Conservation (phyloP, 2,329 filamentous ascomycete species). For the Calonectria montana region DNA sequence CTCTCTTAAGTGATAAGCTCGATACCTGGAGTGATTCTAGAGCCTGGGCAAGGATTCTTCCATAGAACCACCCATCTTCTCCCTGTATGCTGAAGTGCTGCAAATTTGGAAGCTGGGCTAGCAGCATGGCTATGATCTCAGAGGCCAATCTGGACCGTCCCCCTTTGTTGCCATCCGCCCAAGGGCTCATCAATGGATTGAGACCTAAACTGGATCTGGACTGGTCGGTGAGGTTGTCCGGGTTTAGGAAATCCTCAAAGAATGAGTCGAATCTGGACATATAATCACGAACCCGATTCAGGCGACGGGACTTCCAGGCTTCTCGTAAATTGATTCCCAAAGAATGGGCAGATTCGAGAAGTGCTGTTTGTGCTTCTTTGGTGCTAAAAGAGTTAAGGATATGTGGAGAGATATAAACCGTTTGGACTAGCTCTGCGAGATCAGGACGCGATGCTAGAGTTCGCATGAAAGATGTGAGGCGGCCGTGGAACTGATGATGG, state of each 20-base stretch:
- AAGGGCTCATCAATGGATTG: neutral
- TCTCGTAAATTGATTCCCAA: conserved; percentile 13
- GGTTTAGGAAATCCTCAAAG: neutral
- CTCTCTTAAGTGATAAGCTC: conserved; percentile 2
- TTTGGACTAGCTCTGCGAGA: conserved; percentile 11
- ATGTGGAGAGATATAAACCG: neutral
- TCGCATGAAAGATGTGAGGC: conserved; percentile 19
- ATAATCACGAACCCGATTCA: neutral
- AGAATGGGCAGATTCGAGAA: conserved; percentile 7
- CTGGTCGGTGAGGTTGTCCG: neutral
- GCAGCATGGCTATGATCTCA: conserved; percentile 16
- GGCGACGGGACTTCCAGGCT: conserved; percentile 3
- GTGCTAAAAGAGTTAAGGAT: neutral
- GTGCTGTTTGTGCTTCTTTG: neutral
- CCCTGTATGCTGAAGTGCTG: conserved; percentile 5
- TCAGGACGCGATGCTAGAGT: conserved; percentile 5
- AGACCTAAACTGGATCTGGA: neutral
- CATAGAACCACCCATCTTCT: conserved; percentile 1
- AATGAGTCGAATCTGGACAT: neutral
- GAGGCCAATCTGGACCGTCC: neutral
- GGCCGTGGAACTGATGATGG: conserved; percentile 13
- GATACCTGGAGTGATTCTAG: conserved; percentile 3
- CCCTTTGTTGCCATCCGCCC: neutral
- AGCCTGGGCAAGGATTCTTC: neutral
- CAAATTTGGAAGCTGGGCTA: conserved; percentile 20